Evolutionary conservation across 2,329 filamentous ascomycete genomes (phyloP).

Genomic region (Ambrosiella xylebori): DNA sequence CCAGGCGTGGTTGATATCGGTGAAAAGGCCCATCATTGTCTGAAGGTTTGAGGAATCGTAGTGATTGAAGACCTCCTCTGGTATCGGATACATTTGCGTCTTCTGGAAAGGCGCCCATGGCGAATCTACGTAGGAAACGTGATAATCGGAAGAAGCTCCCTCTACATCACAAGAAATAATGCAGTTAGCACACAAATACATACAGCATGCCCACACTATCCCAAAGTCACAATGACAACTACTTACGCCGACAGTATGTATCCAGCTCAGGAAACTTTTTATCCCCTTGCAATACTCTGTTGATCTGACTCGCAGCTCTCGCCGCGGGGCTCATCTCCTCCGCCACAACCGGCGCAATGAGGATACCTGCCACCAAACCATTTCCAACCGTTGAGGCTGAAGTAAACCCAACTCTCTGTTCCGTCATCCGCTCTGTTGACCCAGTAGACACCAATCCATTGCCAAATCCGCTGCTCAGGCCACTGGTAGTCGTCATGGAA

Average conservation of each 20-base stretch:
- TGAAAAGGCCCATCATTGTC: constrained; percentile 90
- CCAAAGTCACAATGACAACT: background rate
- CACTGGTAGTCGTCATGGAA: too few species aligned
- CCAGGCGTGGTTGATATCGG: constrained; percentile 89
- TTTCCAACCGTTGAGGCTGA: constrained; percentile 1
- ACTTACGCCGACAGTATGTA: constrained; percentile 72
- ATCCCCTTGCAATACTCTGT: constrained; percentile 58
- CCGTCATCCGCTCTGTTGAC: constrained; percentile 16
- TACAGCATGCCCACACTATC: background rate
- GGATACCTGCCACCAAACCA: constrained; percentile 8
- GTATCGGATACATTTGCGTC: constrained; percentile 72
- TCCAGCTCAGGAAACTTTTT: constrained; percentile 77
- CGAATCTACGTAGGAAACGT: constrained; percentile 47
- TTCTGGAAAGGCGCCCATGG: constrained; percentile 85
- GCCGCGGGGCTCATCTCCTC: constrained; percentile 48
- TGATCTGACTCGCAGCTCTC: constrained; percentile 70
- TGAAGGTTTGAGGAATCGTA: constrained; percentile 75
- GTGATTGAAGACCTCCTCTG: constrained; percentile 80
- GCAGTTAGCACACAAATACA: constrained; percentile 9
- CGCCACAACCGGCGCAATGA: constrained; percentile 13
- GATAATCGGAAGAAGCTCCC: constrained; percentile 83
- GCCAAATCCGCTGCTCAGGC: background rate
- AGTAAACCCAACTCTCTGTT: constrained; percentile 9
- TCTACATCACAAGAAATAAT: constrained; percentile 36
- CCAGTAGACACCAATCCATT: too few species aligned